Evolutionary conservation across 1,284 basidiomycete genomes (phyloP).

Genomic region (Rhizopogon parksii): DNA sequence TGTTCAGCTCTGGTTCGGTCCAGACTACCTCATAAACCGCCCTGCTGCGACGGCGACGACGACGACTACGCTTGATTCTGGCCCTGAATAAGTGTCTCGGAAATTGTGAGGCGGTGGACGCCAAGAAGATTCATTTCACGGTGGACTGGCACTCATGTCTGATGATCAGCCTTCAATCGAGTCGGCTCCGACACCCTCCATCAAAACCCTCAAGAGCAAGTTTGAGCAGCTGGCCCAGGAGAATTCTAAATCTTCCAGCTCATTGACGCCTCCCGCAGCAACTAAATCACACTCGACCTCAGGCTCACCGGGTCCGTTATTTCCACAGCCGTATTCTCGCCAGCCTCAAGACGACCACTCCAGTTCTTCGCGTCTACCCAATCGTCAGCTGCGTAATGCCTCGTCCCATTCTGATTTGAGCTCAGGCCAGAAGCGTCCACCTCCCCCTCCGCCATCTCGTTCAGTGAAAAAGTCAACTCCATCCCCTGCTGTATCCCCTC

Average conservation of each 20-base stretch:
- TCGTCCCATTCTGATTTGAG: constrained; percentile 52
- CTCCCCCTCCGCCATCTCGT: constrained; percentile 51
- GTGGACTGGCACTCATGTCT: background rate
- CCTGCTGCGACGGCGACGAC: background rate
- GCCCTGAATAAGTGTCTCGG: background rate
- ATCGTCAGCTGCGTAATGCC: constrained; percentile 15
- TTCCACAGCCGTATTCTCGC: constrained; percentile 15
- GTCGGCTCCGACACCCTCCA: constrained; percentile 48
- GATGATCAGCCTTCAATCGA: constrained; percentile 30
- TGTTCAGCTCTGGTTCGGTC: too few species aligned
- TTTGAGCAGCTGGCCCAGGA: constrained; percentile 45
- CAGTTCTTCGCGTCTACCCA: constrained; percentile 29
- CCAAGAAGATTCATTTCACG: constrained; percentile 1
- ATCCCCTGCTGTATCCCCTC: constrained; percentile 35
- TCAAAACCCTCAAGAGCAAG: constrained; percentile 58
- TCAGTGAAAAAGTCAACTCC: constrained; percentile 32
- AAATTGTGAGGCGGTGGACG: background rate
- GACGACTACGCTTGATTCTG: background rate
- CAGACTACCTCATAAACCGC: too few species aligned
- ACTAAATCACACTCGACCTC: constrained; percentile 12
- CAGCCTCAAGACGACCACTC: constrained; percentile 28
- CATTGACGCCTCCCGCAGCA: background rate
- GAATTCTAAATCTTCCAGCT: constrained; percentile 4
- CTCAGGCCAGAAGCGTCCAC: constrained; percentile 36
- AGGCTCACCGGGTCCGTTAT: constrained; percentile 9